Base-by-base conservation (phyloP, 495 filamentous ascomycete species). In the Lasiosphaeriaceae sp. region DNA sequence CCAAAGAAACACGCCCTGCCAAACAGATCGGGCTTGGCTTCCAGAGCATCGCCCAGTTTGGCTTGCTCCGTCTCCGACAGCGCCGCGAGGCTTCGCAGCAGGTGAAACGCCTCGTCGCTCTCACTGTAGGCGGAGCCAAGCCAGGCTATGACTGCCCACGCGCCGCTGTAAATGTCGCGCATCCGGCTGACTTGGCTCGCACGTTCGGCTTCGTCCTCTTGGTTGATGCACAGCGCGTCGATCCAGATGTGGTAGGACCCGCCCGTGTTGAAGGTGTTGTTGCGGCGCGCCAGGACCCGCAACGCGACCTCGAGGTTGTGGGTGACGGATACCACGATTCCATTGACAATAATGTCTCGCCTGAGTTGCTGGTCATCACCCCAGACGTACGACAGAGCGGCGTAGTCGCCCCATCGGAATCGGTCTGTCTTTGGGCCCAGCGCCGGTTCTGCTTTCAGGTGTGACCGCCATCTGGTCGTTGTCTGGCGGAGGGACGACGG, bases 191-290 rank as follows among this genome's bases (percentile, higher is more conserved):
- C 52, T 24, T 60, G 41, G 2, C 4, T 12, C 3, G 35, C 41
- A 6, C 48, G 43, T 17, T 60, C 58, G 2, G 3, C 23, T 6
- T 39, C 41, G 19, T 60, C 58, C 6, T 11, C 35, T 39, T 60
- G 58, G 37, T 60, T 60, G 37, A 60, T 60, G 52, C 58, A 60
- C 21, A 60, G 29, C 29, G 58, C 52, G 22, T 60, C 58, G 16
- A 60, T 44, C 58, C 58, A 60, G n/a, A 60, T 48, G 23, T 47
- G 45, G 37, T 43, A 48, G n/a, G n/a, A n/a, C n/a, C 12, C 47
- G 31, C 2, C 37, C 46, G 4, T n/a, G 24, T 2, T 39, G 24
- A 52, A 22, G 26, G 35, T 35, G 11, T 26, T 35, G 11, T 26
- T 22, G 3, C 7, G 22, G 6, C 2, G 37, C 0, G 37, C 39